Base-by-base conservation (phyloP, 2,329 filamentous ascomycete species). In the Alternaria sp. region DNA sequence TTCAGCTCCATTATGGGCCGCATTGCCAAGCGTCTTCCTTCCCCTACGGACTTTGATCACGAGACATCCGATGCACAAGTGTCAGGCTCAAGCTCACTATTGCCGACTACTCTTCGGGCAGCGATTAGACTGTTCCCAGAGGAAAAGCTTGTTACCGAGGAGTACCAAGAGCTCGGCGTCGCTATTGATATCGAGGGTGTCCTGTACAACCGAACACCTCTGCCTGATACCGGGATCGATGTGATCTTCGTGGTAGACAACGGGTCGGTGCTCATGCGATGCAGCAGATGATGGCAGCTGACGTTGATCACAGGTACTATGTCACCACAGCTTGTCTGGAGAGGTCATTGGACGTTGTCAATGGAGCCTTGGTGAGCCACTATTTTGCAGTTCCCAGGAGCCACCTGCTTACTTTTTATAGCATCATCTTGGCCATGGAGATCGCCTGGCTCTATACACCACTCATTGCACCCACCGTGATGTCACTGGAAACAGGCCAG, bases 231-330 rank as follows among this genome's bases (percentile, higher is more conserved):
- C 4, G 62, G 60, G 8, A 62, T 80, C 18, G 77, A 80, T 63
- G 59, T 79, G 5, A 62, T 78, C 6, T 68, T 80, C 22, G 60
- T 81, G 20, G 63, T 81, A 34, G 78, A 81, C 59, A 80, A 79
- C 52, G 74, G 75, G 77, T 79, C 65, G 63, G 60, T 57, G 36
- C 16, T 6, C 9, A n/a, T 7, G 11, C 16, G 14, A 18, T 22
- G 22, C 30, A 25, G 20, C 36, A 14, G 5, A 25, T 6, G 16
- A 45, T 38, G 16, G 22, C 25, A 27, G 41, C 59, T 66, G 36
- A 68, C 43, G 12, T 32, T 34, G 7, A 16, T 2, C 44, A 22
- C 28, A 77, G 74, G 1, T 75, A 74, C 57, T 74, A 75, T 40
- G 73, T 74, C 18, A 73, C 69, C 20, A 62, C 62, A 12, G 66